These are phyloP conservation scores for Botrytis aclada DNA, from an alignment of 2,329 filamentous ascomycete genomes.

Conservation along the genomic window DNA sequence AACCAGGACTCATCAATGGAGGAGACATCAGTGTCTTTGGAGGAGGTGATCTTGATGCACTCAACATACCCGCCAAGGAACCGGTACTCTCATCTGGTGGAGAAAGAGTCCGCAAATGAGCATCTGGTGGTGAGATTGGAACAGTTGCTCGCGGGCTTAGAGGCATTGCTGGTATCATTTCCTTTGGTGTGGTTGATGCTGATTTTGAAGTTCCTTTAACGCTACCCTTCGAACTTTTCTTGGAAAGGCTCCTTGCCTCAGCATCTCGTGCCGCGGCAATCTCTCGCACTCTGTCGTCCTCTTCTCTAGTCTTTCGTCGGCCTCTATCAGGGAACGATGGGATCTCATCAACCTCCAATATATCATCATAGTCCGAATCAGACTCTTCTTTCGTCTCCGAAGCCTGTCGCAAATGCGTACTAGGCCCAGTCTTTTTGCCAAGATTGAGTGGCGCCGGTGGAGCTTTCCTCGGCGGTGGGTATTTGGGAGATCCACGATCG, in stretches of 20 bases:
- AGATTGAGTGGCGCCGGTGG: slow-evolving; percentile 84
- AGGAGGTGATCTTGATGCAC: slow-evolving; percentile 30
- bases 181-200: slow-evolving; percentile 42
- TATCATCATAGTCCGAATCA: slow-evolving; percentile 81
- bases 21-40: slow-evolving; percentile 37
- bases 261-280: slow-evolving; percentile 63
- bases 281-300: slow-evolving; percentile 79
- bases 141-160: slow-evolving; percentile 41
- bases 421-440: slow-evolving; percentile 43
- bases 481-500: slow-evolving; percentile 50
- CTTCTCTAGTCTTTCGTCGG: slow-evolving; percentile 78
- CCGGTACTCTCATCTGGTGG: slow-evolving; percentile 41
- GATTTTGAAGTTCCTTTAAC: slow-evolving; percentile 43
- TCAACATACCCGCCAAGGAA: slow-evolving; percentile 54
- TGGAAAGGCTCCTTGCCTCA: slow-evolving; percentile 68
- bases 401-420: slow-evolving; percentile 44
- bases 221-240: slow-evolving; percentile 59
- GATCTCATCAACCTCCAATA: slow-evolving; percentile 66
- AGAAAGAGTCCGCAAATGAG: slow-evolving; percentile 36
- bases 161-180: slow-evolving; percentile 40
- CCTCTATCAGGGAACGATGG: slow-evolving; percentile 59
- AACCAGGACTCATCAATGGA: slow-evolving; percentile 55
- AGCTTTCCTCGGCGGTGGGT: slow-evolving; percentile 68
- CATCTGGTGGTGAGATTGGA: slow-evolving; percentile 36
- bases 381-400: slow-evolving; percentile 56